These are phyloP conservation scores for Crithidia expoeki DNA, from an alignment of 208 protist genomes.

Conservation along the genomic window DNA sequence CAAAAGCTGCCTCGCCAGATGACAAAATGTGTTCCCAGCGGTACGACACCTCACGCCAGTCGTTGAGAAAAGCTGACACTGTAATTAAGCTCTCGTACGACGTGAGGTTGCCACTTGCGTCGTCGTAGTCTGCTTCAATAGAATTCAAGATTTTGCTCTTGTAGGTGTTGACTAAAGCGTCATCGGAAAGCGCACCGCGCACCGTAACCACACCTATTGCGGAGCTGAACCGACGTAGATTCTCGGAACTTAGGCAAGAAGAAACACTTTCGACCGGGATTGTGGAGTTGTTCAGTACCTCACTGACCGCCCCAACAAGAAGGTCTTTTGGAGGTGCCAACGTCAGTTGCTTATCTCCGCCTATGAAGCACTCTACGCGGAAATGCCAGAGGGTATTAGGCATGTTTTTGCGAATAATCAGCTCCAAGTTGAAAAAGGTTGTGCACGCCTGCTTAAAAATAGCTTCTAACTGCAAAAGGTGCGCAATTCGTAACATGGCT, in stretches of 20 bases:
- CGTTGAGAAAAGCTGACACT: conserved; percentile 39
- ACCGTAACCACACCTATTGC: conserved; percentile 15
- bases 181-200: conserved; percentile 14
- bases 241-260: conserved; percentile 32
- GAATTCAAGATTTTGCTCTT: conserved; percentile 23
- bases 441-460: conserved; percentile 69
- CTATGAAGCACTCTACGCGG: conserved; percentile 65
- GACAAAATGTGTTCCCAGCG: conserved; percentile 29
- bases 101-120: conserved; percentile 32
- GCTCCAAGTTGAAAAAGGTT: conserved; percentile 64
- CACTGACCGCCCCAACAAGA: conserved; percentile 36
- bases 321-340: conserved; percentile 57
- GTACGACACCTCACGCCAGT: conserved; percentile 39
- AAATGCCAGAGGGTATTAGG: conserved; percentile 68
- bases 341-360: conserved; percentile 35
- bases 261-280: conserved; percentile 30
- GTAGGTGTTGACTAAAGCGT: conserved; percentile 34
- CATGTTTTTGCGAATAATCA: conserved; percentile 36
- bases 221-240: conserved; percentile 8
- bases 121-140: conserved; percentile 44
- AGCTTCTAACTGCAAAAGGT: conserved; percentile 79
- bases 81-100: conserved; percentile 40
- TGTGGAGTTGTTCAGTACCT: conserved; percentile 47
- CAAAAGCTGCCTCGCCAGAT: conserved; percentile 9
- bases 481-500: conserved; percentile 72